Percentiles rank a stretch among this genome's conserved stretches.
These are phyloP conservation scores for Danielia reshetovae DNA, from an alignment of 805 yeast species.

Conservation along the genomic window DNA sequence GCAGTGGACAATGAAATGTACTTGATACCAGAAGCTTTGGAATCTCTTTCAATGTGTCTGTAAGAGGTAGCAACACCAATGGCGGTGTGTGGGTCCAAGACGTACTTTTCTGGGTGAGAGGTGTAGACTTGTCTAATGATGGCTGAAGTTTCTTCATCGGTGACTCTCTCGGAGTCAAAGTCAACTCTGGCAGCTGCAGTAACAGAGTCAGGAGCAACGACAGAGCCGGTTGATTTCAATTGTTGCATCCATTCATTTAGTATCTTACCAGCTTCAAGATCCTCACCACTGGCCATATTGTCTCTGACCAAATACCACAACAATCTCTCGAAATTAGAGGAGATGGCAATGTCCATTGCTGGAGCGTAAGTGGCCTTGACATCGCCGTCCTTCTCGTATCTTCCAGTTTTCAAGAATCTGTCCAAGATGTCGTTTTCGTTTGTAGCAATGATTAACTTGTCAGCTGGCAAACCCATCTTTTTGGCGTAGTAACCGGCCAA, in stretches of 20 bases:
- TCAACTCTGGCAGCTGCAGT: constrained; percentile 62
- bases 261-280: constrained; percentile 66
- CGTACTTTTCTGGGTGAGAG: constrained; percentile 60
- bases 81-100: constrained; percentile 94
- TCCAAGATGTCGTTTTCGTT: constrained; percentile 93
- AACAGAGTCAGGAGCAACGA: constrained; percentile 63
- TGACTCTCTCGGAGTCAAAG: constrained; percentile 76
- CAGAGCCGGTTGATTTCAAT: constrained; percentile 72
- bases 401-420: constrained; percentile 84
- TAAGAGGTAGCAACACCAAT: constrained; percentile 85
- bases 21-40: constrained; percentile 35
- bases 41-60: constrained; percentile 50
- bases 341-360: constrained; percentile 96
- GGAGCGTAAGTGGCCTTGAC: constrained; percentile 93
- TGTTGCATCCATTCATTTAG: constrained; percentile 74
- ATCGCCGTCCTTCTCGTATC: constrained; percentile 68
- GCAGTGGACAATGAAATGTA: constrained; percentile 90
- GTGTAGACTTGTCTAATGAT: constrained; percentile 73
- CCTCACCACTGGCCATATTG: constrained; percentile 49
- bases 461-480: constrained; percentile 92
- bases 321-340: constrained; percentile 94
- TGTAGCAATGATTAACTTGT: constrained; percentile 86
- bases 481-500: constrained; percentile 94
- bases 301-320: constrained; percentile 90
- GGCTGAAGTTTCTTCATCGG: constrained; percentile 69